Conservation (phyloP, 2,329 filamentous ascomycete species). For the Xylariaceae sp. region DNA sequence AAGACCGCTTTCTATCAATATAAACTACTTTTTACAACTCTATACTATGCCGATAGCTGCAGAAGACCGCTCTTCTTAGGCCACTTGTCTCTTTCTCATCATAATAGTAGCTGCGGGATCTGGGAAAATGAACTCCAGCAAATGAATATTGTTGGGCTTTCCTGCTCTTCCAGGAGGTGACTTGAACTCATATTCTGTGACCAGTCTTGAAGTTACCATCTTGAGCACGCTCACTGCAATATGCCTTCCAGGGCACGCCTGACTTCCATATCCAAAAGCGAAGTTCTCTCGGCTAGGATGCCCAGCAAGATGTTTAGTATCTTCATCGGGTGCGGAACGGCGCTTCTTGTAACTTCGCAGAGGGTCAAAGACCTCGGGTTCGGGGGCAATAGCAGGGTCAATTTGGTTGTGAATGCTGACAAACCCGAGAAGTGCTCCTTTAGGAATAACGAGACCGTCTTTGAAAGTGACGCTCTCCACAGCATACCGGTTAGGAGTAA, state of each 20-base stretch:
- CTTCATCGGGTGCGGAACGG: neutral
- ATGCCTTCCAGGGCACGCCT: constrained; percentile 6
- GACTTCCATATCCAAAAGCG: constrained; percentile 10
- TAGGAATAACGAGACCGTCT: neutral
- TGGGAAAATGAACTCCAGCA: constrained; percentile 13
- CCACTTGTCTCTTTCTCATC: constrained; percentile 9
- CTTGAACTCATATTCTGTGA: constrained; percentile 11
- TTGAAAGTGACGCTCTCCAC: neutral
- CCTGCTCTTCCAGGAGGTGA: neutral
- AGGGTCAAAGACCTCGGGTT: constrained; percentile 9
- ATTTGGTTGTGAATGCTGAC: neutral
- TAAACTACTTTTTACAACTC: too few relatives aligned
- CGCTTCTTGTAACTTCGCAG: constrained; percentile 7
- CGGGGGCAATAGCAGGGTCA: neutral
- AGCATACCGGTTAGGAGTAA: neutral
- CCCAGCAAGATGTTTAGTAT: neutral
- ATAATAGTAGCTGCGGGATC: constrained; percentile 9
- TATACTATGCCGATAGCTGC: too few relatives aligned
- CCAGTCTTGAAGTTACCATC: neutral
- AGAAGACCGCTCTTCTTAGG: too few relatives aligned
- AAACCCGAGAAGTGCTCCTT: neutral
- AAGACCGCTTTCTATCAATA: neutral
- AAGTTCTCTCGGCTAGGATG: neutral
- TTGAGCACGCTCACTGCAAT: constrained; percentile 4
- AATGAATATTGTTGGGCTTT: constrained; percentile 3